A percentile compares a stretch with the other conserved stretches of the same genome.
phyloP scores from a whole-genome alignment of 140 eudicot species.

The Anethum foeniculum region DNA sequence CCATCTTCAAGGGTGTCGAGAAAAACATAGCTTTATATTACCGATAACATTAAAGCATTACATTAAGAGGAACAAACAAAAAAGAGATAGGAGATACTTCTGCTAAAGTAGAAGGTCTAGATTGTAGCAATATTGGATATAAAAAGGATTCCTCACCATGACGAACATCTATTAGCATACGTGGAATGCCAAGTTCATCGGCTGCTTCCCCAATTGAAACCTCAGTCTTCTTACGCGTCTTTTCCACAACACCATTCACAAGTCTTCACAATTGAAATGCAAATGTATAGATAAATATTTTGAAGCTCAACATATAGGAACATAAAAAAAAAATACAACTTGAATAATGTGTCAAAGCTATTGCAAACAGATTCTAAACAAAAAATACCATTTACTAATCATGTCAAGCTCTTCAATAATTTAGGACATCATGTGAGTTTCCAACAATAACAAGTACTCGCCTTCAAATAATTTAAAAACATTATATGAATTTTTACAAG shows the following conservation, averaged over 20 bases:
- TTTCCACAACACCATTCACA: constrained; percentile 84
- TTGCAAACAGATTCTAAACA: neutral
- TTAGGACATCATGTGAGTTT: neutral
- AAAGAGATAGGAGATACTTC: neutral
- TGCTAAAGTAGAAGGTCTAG: neutral
- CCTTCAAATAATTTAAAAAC: neutral
- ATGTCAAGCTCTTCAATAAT: neutral
- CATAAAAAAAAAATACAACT: neutral
- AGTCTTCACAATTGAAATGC: constrained; percentile 38
- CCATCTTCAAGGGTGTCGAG: neutral
- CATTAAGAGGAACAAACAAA: neutral
- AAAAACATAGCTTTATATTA: neutral
- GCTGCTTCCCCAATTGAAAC: constrained; percentile 86
- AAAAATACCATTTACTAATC: neutral
- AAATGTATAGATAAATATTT: too few species aligned
- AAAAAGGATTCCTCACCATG: constrained; percentile 44
- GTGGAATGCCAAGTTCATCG: constrained; percentile 62
- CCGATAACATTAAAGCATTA: neutral
- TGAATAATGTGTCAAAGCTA: neutral
- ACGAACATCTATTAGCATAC: constrained; percentile 92
- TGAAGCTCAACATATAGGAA: too few species aligned
- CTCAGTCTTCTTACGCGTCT: constrained; percentile 63
- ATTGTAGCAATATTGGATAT: neutral
- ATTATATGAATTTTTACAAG: neutral
- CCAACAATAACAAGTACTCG: neutral